Base-by-base conservation (phyloP, 2,329 filamentous ascomycete species). In the Gnomoniopsis sp. region DNA sequence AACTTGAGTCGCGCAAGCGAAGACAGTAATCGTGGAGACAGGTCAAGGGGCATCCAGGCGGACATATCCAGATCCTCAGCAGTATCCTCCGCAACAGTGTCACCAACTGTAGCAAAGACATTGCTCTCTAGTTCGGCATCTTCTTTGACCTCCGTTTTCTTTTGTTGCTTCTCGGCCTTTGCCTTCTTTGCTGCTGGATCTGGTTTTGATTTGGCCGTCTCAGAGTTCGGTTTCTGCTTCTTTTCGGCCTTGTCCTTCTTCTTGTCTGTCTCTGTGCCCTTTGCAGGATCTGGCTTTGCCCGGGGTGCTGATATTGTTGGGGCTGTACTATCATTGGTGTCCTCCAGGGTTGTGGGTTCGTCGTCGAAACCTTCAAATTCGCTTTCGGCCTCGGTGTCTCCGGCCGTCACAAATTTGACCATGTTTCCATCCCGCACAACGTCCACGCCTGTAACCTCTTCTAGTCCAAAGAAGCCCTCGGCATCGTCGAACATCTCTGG, bases 401-500 rank as follows among this genome's bases (percentile, higher is more conserved):
- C 53, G 3, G 53, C 53, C 12, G 53, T 19, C 65, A 87, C 75
- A 72, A 88, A 88, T 67, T 82, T 77, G 30, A 88, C 73, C 6
- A 76, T 79, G 54, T 79, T 75, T 8, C 85, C 86, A 33, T 88
- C 80, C 62, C 82, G 84, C 46, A 96, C 78, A n/a, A 99, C 81
- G 33, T 96, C 90, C 1, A 99, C 90, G 53, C 90, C 91, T 17
- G 96, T 90, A 49, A 98, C 88, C 68, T 98, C 93, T 68, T 99
- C 92, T 1, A 99, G 76, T 0, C 90, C 92, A 67, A 88, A 96
- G 72, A 99, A 97, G 0, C 95, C 95, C 64, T 96, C 92, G n/a
- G 90, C 90, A 74, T 97, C 91, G 49, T 93, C 87, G 66, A 93
- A 79, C 69, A 89, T 86, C 68, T 93, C 89, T 7, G 91, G 90